These are phyloP conservation scores for Globisporangium recalcitrans DNA, from an alignment of 352 stramenopile species.

Conservation along the genomic window DNA sequence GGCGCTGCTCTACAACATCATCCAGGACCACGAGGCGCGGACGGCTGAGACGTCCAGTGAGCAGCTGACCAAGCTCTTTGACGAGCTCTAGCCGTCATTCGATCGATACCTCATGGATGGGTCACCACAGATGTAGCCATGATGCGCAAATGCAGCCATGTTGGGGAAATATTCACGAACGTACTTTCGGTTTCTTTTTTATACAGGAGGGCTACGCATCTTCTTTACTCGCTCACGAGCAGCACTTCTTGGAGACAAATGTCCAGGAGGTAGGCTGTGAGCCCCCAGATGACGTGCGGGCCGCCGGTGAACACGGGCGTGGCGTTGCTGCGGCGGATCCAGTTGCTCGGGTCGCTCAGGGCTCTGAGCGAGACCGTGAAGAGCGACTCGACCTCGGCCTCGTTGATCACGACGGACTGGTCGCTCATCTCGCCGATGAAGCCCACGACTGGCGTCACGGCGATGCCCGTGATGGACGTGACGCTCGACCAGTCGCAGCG, in stretches of 20 bases:
- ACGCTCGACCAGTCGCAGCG: constrained; percentile 96
- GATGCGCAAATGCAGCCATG: neutral
- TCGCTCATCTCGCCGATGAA: constrained; percentile 93
- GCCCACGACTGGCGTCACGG: constrained; percentile 96
- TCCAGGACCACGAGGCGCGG: constrained; percentile 34
- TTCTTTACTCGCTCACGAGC: constrained; percentile 25
- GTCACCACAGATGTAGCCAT: neutral
- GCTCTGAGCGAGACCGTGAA: constrained; percentile 92
- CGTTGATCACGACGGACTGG: constrained; percentile 90
- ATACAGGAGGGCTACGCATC: too few relatives aligned
- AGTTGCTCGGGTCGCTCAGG: constrained; percentile 84
- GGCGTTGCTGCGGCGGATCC: constrained; percentile 72
- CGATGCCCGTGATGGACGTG: constrained; percentile 93
- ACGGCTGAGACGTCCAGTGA: neutral
- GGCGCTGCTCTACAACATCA: constrained; percentile 47
- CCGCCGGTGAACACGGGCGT: constrained; percentile 92
- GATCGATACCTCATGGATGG: neutral
- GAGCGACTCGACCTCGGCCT: constrained; percentile 93
- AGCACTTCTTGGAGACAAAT: constrained; percentile 76
- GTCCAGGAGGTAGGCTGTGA: constrained; percentile 95
- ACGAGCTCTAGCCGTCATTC: neutral
- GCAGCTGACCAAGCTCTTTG: constrained; percentile 9
- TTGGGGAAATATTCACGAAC: neutral
- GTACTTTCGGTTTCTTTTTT: neutral
- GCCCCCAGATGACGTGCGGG: constrained; percentile 94